phyloP scores from a whole-genome alignment of 2,329 filamentous ascomycete species.

The Exophiala bonariae region DNA sequence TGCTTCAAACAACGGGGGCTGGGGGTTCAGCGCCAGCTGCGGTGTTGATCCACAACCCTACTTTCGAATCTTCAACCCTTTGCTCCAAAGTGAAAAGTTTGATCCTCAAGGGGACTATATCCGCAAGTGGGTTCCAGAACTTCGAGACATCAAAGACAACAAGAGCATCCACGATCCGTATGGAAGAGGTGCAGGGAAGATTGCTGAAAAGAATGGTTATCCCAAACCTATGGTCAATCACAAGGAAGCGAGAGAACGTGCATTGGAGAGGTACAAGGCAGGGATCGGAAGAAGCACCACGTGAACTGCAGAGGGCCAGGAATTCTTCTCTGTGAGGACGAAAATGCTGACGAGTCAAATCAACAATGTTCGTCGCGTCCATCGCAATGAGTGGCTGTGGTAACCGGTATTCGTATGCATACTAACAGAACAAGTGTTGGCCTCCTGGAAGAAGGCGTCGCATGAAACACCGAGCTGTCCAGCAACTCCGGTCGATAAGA shows the following conservation, averaged over 20 bases:
- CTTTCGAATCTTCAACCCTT: conserved; percentile 85
- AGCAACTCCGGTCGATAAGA: too few species aligned
- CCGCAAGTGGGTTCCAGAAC: conserved; percentile 76
- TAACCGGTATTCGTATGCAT: too few species aligned
- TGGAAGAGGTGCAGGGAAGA: conserved; percentile 57
- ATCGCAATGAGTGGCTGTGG: too few species aligned
- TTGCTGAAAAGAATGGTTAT: conserved; percentile 69
- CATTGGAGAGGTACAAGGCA: conserved; percentile 69
- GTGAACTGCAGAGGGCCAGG: conserved; percentile 5
- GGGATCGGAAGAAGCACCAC: conserved; percentile 56
- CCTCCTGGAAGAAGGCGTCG: too few species aligned
- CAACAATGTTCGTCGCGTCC: too few species aligned
- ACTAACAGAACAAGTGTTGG: too few species aligned
- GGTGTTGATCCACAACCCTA: conserved; percentile 87
- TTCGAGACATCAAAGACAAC: conserved; percentile 51
- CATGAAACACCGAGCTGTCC: too few species aligned
- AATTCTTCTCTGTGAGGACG: too few species aligned
- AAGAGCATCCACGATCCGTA: conserved; percentile 82
- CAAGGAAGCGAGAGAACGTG: conserved; percentile 65
- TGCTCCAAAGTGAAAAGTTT: conserved; percentile 83
- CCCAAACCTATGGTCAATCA: conserved; percentile 75
- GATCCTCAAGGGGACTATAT: conserved; percentile 79
- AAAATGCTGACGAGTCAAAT: too few species aligned
- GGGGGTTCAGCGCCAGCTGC: conserved; percentile 66
- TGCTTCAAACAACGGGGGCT: conserved; percentile 72